phyloP scores from a whole-genome alignment of 768 basidiomycete genomes.

The Serendipita indica region DNA sequence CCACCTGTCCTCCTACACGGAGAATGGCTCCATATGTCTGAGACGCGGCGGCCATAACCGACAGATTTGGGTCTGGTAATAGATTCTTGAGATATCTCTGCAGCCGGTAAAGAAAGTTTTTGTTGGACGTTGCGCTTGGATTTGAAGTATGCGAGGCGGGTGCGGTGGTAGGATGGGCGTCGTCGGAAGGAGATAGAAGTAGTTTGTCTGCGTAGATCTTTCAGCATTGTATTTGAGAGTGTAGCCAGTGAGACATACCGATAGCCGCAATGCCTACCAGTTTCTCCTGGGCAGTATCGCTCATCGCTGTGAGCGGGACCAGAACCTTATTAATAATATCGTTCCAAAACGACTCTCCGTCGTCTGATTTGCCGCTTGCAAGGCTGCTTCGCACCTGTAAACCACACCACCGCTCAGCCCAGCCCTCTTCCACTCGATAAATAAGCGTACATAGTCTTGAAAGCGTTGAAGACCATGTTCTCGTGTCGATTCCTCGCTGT shows the following conservation, averaged over 20 bases:
- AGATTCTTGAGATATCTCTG: constrained; percentile 89
- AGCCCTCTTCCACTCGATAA: no score
- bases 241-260: constrained; percentile 31
- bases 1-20: constrained; percentile 62
- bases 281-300: constrained; percentile 52
- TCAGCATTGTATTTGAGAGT: background rate
- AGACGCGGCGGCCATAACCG: constrained; percentile 90
- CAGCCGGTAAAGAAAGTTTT: constrained; percentile 56
- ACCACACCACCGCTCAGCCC: no score
- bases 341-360: constrained; percentile 70
- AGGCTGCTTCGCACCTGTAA: constrained; percentile 2
- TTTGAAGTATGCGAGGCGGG: constrained; percentile 67
- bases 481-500: background rate
- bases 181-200: constrained; percentile 22
- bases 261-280: constrained; percentile 81
- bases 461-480: background rate
- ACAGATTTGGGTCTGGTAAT: constrained; percentile 80
- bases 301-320: constrained; percentile 67
- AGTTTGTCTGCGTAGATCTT: constrained; percentile 42
- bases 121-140: constrained; percentile 27
- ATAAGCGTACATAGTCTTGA: background rate
- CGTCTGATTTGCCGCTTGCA: constrained; percentile 34
- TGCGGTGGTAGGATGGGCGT: constrained; percentile 30
- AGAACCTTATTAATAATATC: constrained; percentile 56
- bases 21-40: constrained; percentile 82